Conservation (phyloP, 805 yeast genomes). For the Ogataea pignaliae region DNA sequence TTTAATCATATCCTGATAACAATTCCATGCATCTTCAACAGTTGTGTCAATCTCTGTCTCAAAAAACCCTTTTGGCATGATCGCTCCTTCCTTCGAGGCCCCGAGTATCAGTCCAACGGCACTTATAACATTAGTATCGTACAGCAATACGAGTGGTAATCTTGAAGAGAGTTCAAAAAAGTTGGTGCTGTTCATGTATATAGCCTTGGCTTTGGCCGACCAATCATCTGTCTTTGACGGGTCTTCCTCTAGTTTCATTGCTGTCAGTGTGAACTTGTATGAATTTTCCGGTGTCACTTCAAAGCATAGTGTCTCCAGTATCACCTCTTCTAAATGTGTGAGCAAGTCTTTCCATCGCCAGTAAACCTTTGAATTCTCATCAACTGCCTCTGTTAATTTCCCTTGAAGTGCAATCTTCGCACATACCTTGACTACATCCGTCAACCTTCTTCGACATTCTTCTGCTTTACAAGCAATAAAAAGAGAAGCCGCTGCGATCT, state of each 20-base stretch:
- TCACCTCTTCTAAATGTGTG: constrained; percentile 40
- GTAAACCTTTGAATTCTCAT: constrained; percentile 43
- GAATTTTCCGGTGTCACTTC: constrained; percentile 43
- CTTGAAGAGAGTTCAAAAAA: constrained; percentile 26
- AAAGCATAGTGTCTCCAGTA: constrained; percentile 42
- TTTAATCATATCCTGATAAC: constrained; percentile 19
- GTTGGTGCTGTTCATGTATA: constrained; percentile 23
- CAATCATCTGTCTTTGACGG: constrained; percentile 10
- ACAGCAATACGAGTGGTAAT: constrained; percentile 26
- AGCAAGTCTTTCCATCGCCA: constrained; percentile 49
- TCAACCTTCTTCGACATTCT: constrained; percentile 43
- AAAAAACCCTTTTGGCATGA: constrained; percentile 15
- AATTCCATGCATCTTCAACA: constrained; percentile 18
- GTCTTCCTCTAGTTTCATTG: constrained; percentile 19
- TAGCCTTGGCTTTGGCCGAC: constrained; percentile 12
- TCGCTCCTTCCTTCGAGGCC: constrained; percentile 15
- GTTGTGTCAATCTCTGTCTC: constrained; percentile 10
- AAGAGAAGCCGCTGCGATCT: constrained; percentile 45
- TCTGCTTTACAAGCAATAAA: constrained; percentile 53
- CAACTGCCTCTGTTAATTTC: constrained; percentile 35
- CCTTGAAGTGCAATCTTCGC: constrained; percentile 39
- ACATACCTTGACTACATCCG: constrained; percentile 46
- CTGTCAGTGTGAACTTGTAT: constrained; percentile 26
- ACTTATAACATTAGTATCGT: constrained; percentile 19
- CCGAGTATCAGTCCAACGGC: constrained; percentile 22